phyloP scores from a whole-genome alignment of 257 asterid species.

The Buddleja alternifolia region DNA sequence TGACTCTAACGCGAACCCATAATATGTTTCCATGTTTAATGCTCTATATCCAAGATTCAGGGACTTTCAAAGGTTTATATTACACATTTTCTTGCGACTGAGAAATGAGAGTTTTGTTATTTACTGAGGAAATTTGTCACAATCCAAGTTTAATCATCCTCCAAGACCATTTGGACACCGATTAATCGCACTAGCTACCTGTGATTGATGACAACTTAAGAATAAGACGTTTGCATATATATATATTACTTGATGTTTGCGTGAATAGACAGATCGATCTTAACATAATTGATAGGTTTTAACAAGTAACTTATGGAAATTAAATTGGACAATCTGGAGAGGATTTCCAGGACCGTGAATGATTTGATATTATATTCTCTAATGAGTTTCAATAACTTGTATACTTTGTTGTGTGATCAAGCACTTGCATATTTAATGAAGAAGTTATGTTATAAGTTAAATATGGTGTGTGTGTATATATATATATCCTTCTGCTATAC shows the following conservation, averaged over 20 bases:
- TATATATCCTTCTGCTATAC: too few species aligned
- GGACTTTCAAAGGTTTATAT: background rate
- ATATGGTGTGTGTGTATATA: too few species aligned
- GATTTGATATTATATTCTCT: background rate
- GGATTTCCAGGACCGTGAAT: background rate
- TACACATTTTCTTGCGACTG: background rate
- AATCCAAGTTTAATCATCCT: background rate
- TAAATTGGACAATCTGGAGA: background rate
- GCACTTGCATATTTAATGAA: too few species aligned
- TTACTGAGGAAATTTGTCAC: background rate
- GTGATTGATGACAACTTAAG: constrained; percentile 9
- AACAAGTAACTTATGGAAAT: background rate
- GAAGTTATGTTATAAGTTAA: too few species aligned
- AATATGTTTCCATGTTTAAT: background rate
- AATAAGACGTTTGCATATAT: background rate
- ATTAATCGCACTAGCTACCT: background rate
- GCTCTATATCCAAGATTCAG: background rate
- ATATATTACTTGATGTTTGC: background rate
- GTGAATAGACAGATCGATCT: too few species aligned
- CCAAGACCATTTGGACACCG: background rate
- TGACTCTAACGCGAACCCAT: background rate
- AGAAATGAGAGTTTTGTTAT: background rate
- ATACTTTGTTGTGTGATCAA: too few species aligned
- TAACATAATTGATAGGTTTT: too few species aligned
- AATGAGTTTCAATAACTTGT: too few species aligned